Percentiles rank a stretch among this genome's conserved stretches.
Evolutionary conservation across 441 rosid species (phyloP).

Genomic region (Lagerstroemia fauriei): DNA sequence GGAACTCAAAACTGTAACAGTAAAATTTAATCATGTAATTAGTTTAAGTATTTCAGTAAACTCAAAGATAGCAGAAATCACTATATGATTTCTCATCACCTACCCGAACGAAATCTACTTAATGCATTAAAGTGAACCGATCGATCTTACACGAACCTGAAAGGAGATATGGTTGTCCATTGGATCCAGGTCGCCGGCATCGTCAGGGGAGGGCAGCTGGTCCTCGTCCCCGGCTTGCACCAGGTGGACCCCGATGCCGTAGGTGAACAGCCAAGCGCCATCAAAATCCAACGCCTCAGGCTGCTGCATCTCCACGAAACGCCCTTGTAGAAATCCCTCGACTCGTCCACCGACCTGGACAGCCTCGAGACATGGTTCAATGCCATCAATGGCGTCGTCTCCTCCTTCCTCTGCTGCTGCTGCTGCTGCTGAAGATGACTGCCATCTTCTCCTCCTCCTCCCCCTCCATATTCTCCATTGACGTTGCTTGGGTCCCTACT

Average conservation of each 20-base stretch:
- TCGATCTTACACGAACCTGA: constrained; percentile 31
- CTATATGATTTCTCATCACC: too few species aligned
- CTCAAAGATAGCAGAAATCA: too few species aligned
- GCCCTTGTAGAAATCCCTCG: constrained; percentile 56
- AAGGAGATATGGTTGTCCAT: constrained; percentile 75
- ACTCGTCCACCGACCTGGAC: constrained; percentile 53
- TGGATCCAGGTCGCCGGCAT: constrained; percentile 45
- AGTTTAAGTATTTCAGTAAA: too few species aligned
- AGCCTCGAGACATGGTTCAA: constrained; percentile 69
- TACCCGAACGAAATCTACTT: too few species aligned
- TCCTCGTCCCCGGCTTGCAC: constrained; percentile 51
- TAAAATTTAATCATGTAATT: too few species aligned
- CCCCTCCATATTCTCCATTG: not conserved
- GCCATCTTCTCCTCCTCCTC: not conserved
- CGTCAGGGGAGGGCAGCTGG: constrained; percentile 32
- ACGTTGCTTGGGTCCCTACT: not conserved
- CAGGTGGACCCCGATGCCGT: constrained; percentile 66
- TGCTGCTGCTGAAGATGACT: not conserved
- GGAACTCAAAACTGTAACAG: too few species aligned
- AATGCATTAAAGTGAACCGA: too few species aligned
- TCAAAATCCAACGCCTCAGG: constrained; percentile 51
- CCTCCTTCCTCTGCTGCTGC: constrained; percentile 6
- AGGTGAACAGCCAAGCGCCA: constrained; percentile 70
- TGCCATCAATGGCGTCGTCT: constrained; percentile 49
- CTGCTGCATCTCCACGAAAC: constrained; percentile 56